phyloP scores from a whole-genome alignment of 2,329 filamentous ascomycete species.

The Colletotrichum gigasporum region DNA sequence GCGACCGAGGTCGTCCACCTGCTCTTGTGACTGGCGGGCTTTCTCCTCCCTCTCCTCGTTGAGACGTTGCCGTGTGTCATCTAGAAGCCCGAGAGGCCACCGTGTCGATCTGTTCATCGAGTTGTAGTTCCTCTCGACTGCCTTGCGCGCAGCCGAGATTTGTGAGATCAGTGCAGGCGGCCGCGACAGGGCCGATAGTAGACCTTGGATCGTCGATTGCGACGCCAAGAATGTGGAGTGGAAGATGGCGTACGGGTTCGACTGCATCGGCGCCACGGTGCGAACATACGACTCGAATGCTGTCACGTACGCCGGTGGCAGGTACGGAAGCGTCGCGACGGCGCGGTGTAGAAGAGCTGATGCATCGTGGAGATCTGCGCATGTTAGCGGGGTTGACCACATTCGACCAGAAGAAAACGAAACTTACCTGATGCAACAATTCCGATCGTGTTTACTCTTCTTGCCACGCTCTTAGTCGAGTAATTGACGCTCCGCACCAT shows the following conservation, averaged over 20 bases:
- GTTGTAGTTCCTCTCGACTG: slow-evolving; percentile 79
- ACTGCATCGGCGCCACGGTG: slow-evolving; percentile 72
- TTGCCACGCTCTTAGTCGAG: slow-evolving; percentile 82
- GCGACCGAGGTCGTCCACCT: slow-evolving; percentile 77
- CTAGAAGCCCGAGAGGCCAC: slow-evolving; percentile 84
- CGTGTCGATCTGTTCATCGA: slow-evolving; percentile 78
- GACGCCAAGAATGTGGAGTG: slow-evolving; percentile 81
- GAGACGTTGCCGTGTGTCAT: slow-evolving; percentile 85
- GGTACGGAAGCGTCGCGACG: slow-evolving; percentile 67
- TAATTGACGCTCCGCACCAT: slow-evolving; percentile 87
- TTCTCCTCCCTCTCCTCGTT: slow-evolving; percentile 87
- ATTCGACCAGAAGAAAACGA: neutral
- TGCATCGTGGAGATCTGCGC: slow-evolving; percentile 74
- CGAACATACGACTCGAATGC: slow-evolving; percentile 79
- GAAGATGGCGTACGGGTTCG: slow-evolving; percentile 77
- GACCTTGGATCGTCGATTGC: slow-evolving; percentile 84
- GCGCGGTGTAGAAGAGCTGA: slow-evolving; percentile 63
- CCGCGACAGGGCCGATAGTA: slow-evolving; percentile 80
- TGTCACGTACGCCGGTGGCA: slow-evolving; percentile 73
- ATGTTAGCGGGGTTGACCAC: neutral
- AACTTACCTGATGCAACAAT: slow-evolving; percentile 68
- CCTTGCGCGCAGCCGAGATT: slow-evolving; percentile 78
- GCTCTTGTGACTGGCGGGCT: slow-evolving; percentile 73
- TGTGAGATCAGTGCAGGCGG: slow-evolving; percentile 81
- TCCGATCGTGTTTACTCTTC: slow-evolving; percentile 78